Conservation (phyloP, 306 rosid species). For the Pachyrhizus erosus region DNA sequence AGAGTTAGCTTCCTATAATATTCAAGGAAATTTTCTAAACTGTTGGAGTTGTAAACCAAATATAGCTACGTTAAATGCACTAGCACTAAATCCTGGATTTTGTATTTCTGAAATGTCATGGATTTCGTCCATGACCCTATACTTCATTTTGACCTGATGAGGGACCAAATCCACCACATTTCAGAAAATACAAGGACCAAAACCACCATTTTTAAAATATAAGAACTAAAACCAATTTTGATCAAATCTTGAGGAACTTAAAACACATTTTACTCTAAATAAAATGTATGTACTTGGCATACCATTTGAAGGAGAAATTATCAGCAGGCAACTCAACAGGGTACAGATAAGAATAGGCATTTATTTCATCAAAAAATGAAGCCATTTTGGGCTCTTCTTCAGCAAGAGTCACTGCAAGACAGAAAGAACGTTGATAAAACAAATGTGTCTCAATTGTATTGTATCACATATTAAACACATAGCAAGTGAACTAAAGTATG, state of each 20-base stretch:
- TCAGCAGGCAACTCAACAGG: constrained; percentile 80
- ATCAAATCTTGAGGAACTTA: background rate
- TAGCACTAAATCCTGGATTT: constrained; percentile 29
- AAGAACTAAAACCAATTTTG: background rate
- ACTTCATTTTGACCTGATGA: background rate
- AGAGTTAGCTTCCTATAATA: constrained; percentile 52
- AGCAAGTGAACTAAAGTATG: background rate
- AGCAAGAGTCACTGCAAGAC: constrained; percentile 70
- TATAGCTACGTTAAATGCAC: constrained; percentile 6
- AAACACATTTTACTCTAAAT: background rate
- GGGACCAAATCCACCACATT: no score
- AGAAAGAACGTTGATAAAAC: constrained; percentile 15
- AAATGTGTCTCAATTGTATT: constrained; percentile 9
- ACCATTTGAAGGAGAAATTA: constrained; percentile 83
- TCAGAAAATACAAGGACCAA: no score
- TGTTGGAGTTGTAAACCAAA: background rate
- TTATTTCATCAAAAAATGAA: constrained; percentile 68
- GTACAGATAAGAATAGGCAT: constrained; percentile 82
- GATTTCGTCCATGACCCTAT: background rate
- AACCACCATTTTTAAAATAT: no score
- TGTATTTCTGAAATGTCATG: no score
- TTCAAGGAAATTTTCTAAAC: constrained; percentile 17
- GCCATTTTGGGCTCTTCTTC: constrained; percentile 74
- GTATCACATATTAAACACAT: background rate
- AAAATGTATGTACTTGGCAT: constrained; percentile 32